Base-by-base conservation (phyloP, 192 early-diverging fungal genomes). In the Linnemannia exigua region DNA sequence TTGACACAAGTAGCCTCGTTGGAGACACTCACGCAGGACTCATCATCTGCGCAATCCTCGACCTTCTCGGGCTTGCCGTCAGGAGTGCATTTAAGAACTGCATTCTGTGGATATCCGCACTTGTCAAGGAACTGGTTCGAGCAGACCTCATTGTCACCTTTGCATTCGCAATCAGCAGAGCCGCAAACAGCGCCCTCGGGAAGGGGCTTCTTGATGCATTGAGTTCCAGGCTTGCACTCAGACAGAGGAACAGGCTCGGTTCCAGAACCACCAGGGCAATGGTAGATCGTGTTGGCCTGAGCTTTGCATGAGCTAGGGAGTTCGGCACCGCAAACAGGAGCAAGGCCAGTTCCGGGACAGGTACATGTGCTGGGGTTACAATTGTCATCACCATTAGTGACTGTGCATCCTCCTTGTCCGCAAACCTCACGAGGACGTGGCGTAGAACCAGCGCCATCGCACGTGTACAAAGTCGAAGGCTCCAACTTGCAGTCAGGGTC, bases 281-380 rank as follows among this genome's bases (percentile, higher is more conserved):
- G 8, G 22, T 70, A 70, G 38, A 70, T 36, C 6, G 69, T 70
- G 69, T 70, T 41, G 12, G 22, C 22, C 8, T 70, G 5, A 44
- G 38, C 36, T 12, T 20, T 44, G 22, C 69, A 70, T 12, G 69
- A 70, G 22, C 41, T 22, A 44, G 69, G 69, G 11, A 70, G 38
- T n/a, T 36, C 38, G 17, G 22, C 9, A 3, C 69, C 69, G 22
- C 69, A 70, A 3, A 70, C 69, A 9, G 69, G 69, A 8, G 69
- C 33, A 15, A 44, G 22, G 9, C 69, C 69, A 44, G 33, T 20
- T 33, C 72, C 72, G 52, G 72, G 72, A n/a, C 72, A 74, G 52
- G 72, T 74, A 17, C 72, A 74, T 0, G 12, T 5, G 22, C 28
- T n/a, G 1, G 17, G 50, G 52, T 25, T 58, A 22, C 72, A 74